Evolutionary conservation across 2,329 filamentous ascomycete genomes (phyloP), one percentile per base, ranked within the genome.

Genomic region (Lecanicillium sp.): DNA sequence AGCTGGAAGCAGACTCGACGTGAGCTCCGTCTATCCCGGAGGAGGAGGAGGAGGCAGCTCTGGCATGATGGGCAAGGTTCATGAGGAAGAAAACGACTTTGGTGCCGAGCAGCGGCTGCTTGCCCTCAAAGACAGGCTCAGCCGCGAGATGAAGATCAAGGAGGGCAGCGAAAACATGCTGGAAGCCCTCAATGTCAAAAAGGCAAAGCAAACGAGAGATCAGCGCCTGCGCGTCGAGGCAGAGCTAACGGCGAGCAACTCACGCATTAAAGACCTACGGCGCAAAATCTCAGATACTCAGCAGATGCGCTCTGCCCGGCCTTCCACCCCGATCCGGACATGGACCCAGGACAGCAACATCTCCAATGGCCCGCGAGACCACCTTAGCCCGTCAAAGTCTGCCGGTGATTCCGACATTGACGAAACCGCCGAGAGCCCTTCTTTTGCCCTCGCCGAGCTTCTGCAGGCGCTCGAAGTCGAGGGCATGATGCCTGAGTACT

Each of bases 141-240:
- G 88, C 49, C 90, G 94, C 53, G 94, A 98, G 65, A 81, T 89
- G 65, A 96, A 96, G 70, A 96, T 98, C 57, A 95, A 94, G 62
- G 85, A 90, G 52, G 92, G 92, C 15, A 95, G 90, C 42, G 92
- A 98, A 68, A 98, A 98, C 58, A 81, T 98, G 76, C 71, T 98
- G 29, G 92, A 98, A 65, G 92, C 92, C 11, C 67, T 98, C 48
- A 87, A 95, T 58, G 76, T 80, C 32, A 98, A 98, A 63, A 95
- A 94, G 60, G 83, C 86, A 33, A 98, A 96, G 64, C 90, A 96
- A 59, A 84, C 85, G 46, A 94, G 89, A 57, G 90, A 90, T 43
- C 85, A 90, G 56, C 76, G 85, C 32, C 68, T 75, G 44, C 74
- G 76, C 50, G 85, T 89, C 19, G 85, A 98, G 65, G 83, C 85